phyloP scores from a whole-genome alignment of 2,329 filamentous ascomycete genomes.

The Balansia obtecta region DNA sequence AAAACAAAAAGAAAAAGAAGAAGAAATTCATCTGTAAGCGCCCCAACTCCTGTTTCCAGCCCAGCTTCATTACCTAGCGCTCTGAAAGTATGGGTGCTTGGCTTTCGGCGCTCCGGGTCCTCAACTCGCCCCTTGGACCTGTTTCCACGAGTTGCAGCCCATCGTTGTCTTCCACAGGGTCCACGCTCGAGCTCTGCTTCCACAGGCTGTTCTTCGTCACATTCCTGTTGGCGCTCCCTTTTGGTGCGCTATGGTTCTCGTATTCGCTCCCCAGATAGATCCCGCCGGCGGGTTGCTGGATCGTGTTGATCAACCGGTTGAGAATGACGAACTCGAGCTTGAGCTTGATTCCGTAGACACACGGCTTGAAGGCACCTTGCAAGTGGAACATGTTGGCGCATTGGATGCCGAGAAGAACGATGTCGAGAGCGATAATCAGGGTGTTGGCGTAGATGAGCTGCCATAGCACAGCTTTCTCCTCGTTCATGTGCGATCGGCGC shows the following conservation, averaged over 20 bases:
- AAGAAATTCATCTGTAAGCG: not conserved
- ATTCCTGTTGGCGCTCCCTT: not conserved
- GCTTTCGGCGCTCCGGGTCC: not conserved
- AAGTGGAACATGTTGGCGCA: constrained; percentile 23
- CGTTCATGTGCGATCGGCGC: constrained; percentile 9
- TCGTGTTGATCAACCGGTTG: constrained; percentile 23
- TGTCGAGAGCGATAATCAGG: constrained; percentile 32
- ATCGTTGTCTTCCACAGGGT: not conserved
- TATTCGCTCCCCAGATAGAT: constrained; percentile 1
- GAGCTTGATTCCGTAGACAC: constrained; percentile 26
- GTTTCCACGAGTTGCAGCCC: not conserved
- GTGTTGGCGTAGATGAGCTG: constrained; percentile 34
- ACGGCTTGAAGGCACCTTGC: constrained; percentile 24
- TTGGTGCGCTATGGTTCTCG: not conserved
- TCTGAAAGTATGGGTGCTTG: not conserved
- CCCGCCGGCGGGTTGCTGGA: not conserved
- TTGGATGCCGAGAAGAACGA: constrained; percentile 26
- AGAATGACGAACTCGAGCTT: constrained; percentile 28
- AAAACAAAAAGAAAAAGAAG: no score
- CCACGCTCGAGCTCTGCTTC: constrained; percentile 1
- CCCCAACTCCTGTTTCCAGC: not conserved
- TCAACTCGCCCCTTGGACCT: not conserved
- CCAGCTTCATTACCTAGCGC: not conserved
- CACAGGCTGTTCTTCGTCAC: not conserved
- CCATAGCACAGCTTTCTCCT: constrained; percentile 11